These are phyloP conservation scores for Exophiala aquamarina DNA, from an alignment of 2,329 filamentous ascomycete species.

Conservation along the genomic window DNA sequence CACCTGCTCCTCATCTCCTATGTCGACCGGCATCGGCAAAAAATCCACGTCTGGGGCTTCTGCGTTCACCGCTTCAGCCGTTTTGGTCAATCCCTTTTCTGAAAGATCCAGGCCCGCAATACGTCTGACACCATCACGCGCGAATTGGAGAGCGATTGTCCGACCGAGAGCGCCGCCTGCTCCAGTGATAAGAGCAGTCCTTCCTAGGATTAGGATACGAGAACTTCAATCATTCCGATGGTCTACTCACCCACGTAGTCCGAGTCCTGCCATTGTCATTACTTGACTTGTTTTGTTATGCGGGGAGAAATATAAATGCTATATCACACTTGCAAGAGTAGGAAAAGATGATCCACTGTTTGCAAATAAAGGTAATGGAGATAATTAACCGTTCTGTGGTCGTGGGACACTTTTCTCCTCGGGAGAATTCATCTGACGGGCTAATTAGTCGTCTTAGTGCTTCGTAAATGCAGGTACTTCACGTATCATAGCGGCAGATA, in stretches of 20 bases:
- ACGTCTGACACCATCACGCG: slow-evolving; percentile 12
- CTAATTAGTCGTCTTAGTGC: not conserved
- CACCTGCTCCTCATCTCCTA: slow-evolving; percentile 5
- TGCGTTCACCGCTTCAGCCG: slow-evolving; percentile 1
- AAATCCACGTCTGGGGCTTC: slow-evolving; percentile 9
- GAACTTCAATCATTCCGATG: no score
- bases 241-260: not conserved
- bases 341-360: not conserved
- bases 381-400: not conserved
- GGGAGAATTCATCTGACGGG: not conserved
- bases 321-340: no score
- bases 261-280: slow-evolving; percentile 2
- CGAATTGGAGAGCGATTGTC: slow-evolving; percentile 45
- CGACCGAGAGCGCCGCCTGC: slow-evolving; percentile 48
- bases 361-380: no score
- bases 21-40: slow-evolving; percentile 5
- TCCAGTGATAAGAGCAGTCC: slow-evolving; percentile 46
- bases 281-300: not conserved
- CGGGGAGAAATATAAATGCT: no score
- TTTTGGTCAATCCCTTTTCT: slow-evolving; percentile 1
- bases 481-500: not conserved
- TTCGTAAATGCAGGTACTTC: no score
- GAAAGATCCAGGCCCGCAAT: slow-evolving; percentile 8
- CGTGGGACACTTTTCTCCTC: not conserved
- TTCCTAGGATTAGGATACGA: slow-evolving; percentile 21